Percentiles rank a stretch among this genome's conserved stretches.
Conservation (phyloP, 2,329 filamentous ascomycete genomes). For the Hymenoscyphus occultus region DNA sequence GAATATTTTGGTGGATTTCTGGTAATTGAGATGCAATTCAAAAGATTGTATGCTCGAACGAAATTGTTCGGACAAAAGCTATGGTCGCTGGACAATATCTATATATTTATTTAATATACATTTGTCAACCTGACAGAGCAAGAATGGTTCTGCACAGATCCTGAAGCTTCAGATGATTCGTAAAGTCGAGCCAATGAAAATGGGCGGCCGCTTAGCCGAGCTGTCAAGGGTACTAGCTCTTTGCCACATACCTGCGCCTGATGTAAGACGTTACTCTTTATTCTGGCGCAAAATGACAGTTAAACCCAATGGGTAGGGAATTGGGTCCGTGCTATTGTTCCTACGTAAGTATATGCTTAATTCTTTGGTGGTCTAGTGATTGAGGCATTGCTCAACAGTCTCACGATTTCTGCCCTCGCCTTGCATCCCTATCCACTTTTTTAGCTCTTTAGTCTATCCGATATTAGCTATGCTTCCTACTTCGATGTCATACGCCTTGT, state of each 20-base stretch:
- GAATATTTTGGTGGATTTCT: not conserved
- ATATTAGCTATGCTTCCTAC: not conserved
- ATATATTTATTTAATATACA: no score
- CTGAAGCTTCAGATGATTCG: not conserved
- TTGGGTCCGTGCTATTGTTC: not conserved
- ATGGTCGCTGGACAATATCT: not conserved
- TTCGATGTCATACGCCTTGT: not conserved
- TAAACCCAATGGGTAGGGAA: not conserved
- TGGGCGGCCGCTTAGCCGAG: not conserved
- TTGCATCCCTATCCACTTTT: not conserved
- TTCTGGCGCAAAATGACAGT: no score
- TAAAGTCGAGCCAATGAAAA: not conserved
- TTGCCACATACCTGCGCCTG: not conserved
- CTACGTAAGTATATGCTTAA: conserved; percentile 1
- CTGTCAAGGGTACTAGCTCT: not conserved
- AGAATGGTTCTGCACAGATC: not conserved
- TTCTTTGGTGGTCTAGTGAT: not conserved
- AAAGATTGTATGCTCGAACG: not conserved
- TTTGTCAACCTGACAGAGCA: not conserved
- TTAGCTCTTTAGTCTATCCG: not conserved
- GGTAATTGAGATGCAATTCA: not conserved
- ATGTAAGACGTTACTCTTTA: not conserved
- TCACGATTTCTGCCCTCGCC: not conserved
- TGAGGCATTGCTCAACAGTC: not conserved
- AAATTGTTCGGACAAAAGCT: not conserved